phyloP scores from a whole-genome alignment of 345 rosid species.

The Citrus inodora region DNA sequence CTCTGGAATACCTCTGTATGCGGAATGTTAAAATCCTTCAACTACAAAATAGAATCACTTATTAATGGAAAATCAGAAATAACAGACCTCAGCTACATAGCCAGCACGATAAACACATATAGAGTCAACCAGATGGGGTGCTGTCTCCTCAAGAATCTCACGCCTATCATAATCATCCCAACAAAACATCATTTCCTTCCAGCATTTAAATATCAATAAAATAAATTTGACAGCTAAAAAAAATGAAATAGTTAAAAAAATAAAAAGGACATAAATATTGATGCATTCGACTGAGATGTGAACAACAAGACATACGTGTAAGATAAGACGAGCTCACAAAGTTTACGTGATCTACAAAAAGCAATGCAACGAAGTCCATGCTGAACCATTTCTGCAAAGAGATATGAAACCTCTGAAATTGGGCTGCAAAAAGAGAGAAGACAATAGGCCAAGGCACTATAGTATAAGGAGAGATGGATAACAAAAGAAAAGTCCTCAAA shows the following conservation, averaged over 20 bases:
- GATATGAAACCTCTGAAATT: slow-evolving; percentile 63
- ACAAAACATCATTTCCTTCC: slow-evolving; percentile 11
- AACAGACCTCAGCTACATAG: slow-evolving; percentile 70
- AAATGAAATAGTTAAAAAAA: not conserved
- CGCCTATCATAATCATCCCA: slow-evolving; percentile 40
- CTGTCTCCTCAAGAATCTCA: slow-evolving; percentile 75
- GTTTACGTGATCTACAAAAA: slow-evolving; percentile 88
- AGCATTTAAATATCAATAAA: not conserved
- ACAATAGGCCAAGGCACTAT: not conserved
- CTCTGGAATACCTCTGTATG: not conserved
- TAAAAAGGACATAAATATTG: not conserved
- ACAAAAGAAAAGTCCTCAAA: not conserved
- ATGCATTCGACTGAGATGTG: not conserved
- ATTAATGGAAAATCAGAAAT: not conserved
- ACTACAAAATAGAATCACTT: slow-evolving; percentile 1
- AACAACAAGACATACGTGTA: slow-evolving; percentile 58
- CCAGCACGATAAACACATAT: slow-evolving; percentile 91
- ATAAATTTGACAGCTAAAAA: not conserved
- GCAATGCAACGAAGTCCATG: slow-evolving; percentile 96
- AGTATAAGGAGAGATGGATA: slow-evolving; percentile 9
- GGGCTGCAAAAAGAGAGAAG: slow-evolving; percentile 52
- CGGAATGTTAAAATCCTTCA: not conserved
- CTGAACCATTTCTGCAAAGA: slow-evolving; percentile 94
- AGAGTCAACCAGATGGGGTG: slow-evolving; percentile 65
- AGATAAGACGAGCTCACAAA: slow-evolving; percentile 81